These are phyloP conservation scores for Pichia cabralensis DNA, from an alignment of 805 yeast species.

Conservation along the genomic window DNA sequence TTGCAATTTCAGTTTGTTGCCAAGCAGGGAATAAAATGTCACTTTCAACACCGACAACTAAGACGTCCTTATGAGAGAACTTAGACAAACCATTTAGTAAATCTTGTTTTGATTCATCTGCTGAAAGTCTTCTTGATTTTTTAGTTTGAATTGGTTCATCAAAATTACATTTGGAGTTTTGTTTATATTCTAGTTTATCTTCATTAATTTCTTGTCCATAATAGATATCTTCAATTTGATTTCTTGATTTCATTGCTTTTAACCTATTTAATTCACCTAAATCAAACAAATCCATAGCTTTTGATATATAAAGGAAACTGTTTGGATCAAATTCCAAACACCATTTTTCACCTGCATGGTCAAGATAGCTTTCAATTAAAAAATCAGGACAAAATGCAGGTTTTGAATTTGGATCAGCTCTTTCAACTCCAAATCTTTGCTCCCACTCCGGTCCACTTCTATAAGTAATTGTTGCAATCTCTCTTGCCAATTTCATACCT, in stretches of 20 bases:
- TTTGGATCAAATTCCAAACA: slow-evolving; percentile 87
- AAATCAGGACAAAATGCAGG: slow-evolving; percentile 94
- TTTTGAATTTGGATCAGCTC: slow-evolving; percentile 66
- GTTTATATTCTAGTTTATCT: slow-evolving; percentile 21
- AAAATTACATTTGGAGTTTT: slow-evolving; percentile 28
- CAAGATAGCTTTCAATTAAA: slow-evolving; percentile 83
- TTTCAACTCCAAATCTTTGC: slow-evolving; percentile 75
- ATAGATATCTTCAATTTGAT: slow-evolving; percentile 26
- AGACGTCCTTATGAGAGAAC: slow-evolving; percentile 52
- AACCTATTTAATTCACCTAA: slow-evolving; percentile 42
- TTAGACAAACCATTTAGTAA: slow-evolving; percentile 54
- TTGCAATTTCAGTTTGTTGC: slow-evolving; percentile 82
- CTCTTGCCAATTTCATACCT: slow-evolving; percentile 91
- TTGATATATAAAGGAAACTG: slow-evolving; percentile 75
- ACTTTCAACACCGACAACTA: slow-evolving; percentile 87
- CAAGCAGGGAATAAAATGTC: slow-evolving; percentile 88
- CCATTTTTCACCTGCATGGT: slow-evolving; percentile 92
- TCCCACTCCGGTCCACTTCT: slow-evolving; percentile 98
- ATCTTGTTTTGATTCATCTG: slow-evolving; percentile 51
- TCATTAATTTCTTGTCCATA: slow-evolving; percentile 18
- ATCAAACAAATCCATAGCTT: slow-evolving; percentile 93
- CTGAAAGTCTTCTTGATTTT: slow-evolving; percentile 35
- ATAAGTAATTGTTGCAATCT: slow-evolving; percentile 88
- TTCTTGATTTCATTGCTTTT: slow-evolving; percentile 34
- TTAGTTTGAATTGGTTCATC: slow-evolving; percentile 44